A percentile compares a stretch with the other conserved stretches of the same genome.
Evolutionary conservation across 306 rosid species (phyloP).

Genomic region (Malus domestica): DNA sequence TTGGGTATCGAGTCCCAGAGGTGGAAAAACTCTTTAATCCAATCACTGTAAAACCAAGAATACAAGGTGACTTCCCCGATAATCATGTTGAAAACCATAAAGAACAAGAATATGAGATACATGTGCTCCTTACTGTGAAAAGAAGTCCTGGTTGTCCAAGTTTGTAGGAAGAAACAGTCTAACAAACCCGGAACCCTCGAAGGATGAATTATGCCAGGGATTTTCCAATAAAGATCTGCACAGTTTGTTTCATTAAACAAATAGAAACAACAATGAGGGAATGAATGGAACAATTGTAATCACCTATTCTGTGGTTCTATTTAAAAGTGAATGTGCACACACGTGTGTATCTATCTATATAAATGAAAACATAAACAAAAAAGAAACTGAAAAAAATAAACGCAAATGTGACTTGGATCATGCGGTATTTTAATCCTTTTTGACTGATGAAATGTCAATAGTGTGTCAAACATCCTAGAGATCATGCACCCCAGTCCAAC

Average conservation of each 20-base stretch:
- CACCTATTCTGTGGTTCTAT: not conserved
- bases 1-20: slow-evolving; percentile 93
- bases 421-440: slow-evolving; percentile 13
- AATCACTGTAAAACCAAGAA: slow-evolving; percentile 50
- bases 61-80: slow-evolving; percentile 18
- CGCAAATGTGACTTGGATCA: slow-evolving; percentile 15
- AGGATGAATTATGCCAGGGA: slow-evolving; percentile 98
- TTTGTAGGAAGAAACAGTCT: slow-evolving; percentile 96
- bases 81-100: slow-evolving; percentile 19
- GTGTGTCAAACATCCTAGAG: slow-evolving; percentile 11
- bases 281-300: not conserved
- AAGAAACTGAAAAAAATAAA: not conserved
- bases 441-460: slow-evolving; percentile 9
- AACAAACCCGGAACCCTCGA: slow-evolving; percentile 96
- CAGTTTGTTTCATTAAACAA: slow-evolving; percentile 20
- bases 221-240: slow-evolving; percentile 84
- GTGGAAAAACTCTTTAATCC: slow-evolving; percentile 62
- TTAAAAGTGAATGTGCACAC: not conserved
- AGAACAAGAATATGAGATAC: slow-evolving; percentile 12
- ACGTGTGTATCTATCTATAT: not conserved
- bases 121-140: slow-evolving; percentile 62
- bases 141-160: slow-evolving; percentile 70
- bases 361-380: not conserved
- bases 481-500: not conserved
- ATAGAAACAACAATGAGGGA: slow-evolving; percentile 11